A percentile compares a stretch with the other conserved stretches of the same genome.
These are phyloP conservation scores for Sporothrix schenckii DNA, from an alignment of 2,329 filamentous ascomycete species.

Conservation along the genomic window DNA sequence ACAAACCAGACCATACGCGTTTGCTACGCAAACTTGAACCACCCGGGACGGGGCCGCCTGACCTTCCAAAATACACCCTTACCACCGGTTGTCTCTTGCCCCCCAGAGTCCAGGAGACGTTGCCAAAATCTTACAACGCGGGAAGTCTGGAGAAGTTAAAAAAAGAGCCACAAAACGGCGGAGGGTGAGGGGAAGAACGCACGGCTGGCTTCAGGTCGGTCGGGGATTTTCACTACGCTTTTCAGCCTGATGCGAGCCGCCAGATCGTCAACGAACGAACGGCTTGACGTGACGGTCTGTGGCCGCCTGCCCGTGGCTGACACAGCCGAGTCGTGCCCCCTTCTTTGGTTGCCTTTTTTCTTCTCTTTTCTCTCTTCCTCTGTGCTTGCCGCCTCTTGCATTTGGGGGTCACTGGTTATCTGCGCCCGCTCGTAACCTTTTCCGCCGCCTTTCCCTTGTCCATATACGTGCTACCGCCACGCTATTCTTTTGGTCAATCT, in stretches of 20 bases:
- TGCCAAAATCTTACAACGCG: slow-evolving; percentile 8
- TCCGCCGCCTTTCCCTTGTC: neutral
- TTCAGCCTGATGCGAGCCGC: slow-evolving; percentile 30
- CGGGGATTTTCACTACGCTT: slow-evolving; percentile 23
- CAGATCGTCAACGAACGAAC: slow-evolving; percentile 31
- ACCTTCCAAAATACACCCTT: neutral
- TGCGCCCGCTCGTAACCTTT: neutral
- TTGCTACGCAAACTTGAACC: neutral
- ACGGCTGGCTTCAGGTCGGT: slow-evolving; percentile 19
- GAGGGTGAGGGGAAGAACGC: neutral
- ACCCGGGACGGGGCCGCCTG: neutral
- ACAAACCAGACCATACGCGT: neutral
- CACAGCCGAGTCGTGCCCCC: slow-evolving; percentile 28
- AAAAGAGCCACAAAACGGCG: neutral
- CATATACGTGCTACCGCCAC: neutral
- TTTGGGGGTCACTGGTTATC: slow-evolving; percentile 5
- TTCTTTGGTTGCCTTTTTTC: slow-evolving; percentile 1
- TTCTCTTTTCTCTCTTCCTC: neutral
- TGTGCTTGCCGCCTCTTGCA: neutral
- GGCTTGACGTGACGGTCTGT: slow-evolving; percentile 24
- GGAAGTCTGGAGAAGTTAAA: slow-evolving; percentile 5
- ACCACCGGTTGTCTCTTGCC: neutral
- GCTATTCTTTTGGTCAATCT: neutral
- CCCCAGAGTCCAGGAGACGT: slow-evolving; percentile 15
- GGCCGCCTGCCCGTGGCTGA: slow-evolving; percentile 28